Base-by-base conservation (phyloP, 257 asterid species). In the Ehretia macrophylla region DNA sequence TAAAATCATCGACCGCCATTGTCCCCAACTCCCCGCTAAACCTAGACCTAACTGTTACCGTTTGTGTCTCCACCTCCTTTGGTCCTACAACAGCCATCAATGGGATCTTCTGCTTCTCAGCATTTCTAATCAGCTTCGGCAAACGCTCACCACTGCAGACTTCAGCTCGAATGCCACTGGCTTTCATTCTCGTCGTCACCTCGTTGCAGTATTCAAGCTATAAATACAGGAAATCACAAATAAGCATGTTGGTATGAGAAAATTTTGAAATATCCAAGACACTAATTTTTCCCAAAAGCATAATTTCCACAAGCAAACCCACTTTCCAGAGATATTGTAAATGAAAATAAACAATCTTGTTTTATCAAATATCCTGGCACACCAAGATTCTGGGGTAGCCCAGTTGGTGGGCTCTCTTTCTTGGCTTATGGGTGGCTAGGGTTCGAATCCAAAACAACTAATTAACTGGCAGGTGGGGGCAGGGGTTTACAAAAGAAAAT, bases 31-130 rank as follows among this genome's bases (percentile, higher is more conserved):
- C 99, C 61, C 97, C 95, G 0, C 79, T 81, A 45, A 79, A 79
- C 77, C 99, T 78, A 60, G 99, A 88, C 66, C 95, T 77, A 58
- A 92, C 81, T 0, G 97, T 88, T 18, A 92, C 74, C 0, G 89
- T 79, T 51, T 75, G 63, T 8, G 83, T 84, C 67, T 86, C 97
- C 3, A 69, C 86, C 76, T 92, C 99, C 69, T 79, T 88, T 3
- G 83, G 86, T 22, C 99, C 98, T 50, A 88, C 92, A 1, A 92
- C 97, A 49, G 90, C 96, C 97, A 88, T 92, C 77, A 92, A 66
- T 38, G 99, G 96, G 58, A 88, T 79, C 70, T 88, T 88, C 55
- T 82, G 95, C 77, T 83, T 92, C 73, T 88, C 97, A 3, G 95
- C 81, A 45, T 74, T 88, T 68, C 97, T 82, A 40, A 92, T 86